Evolutionary conservation across 75 land plant species (phyloP).

Genomic region (Cupressus sempervirens): DNA sequence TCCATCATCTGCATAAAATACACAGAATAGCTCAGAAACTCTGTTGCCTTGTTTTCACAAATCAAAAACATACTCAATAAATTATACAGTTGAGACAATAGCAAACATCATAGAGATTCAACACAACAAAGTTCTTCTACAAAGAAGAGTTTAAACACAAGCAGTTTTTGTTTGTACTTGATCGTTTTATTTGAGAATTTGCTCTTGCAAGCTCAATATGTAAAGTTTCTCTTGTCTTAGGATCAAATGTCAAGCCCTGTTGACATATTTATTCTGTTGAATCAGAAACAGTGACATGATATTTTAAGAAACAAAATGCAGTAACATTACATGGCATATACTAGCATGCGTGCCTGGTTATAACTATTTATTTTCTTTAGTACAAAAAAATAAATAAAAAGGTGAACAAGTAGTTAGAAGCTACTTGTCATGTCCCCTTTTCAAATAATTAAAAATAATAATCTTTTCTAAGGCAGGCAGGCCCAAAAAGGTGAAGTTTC

Average conservation of each 20-base stretch:
- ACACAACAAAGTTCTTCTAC: not conserved
- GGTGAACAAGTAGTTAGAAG: not conserved
- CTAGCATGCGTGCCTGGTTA: not conserved
- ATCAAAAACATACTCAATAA: not conserved
- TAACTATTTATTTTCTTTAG: not conserved
- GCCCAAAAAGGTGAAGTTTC: no score
- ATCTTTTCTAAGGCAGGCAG: no score
- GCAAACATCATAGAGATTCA: not conserved
- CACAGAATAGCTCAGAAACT: not conserved
- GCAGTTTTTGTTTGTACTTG: constrained; percentile 21
- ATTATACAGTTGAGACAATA: not conserved
- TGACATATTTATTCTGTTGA: not conserved
- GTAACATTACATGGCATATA: not conserved
- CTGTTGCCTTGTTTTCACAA: not conserved
- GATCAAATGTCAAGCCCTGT: constrained; percentile 59
- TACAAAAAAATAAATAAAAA: not conserved
- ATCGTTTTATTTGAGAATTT: constrained; percentile 46
- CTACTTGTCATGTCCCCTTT: no score
- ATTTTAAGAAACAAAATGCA: not conserved
- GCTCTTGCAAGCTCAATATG: constrained; percentile 65
- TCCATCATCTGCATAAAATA: constrained; percentile 30
- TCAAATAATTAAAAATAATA: no score
- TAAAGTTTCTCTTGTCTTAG: constrained; percentile 37
- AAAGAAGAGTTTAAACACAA: not conserved
- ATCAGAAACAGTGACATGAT: not conserved